Evolutionary conservation across 257 asterid species (phyloP), one percentile per base, ranked within the genome.

Genomic region (Ilex aquifolium): DNA sequence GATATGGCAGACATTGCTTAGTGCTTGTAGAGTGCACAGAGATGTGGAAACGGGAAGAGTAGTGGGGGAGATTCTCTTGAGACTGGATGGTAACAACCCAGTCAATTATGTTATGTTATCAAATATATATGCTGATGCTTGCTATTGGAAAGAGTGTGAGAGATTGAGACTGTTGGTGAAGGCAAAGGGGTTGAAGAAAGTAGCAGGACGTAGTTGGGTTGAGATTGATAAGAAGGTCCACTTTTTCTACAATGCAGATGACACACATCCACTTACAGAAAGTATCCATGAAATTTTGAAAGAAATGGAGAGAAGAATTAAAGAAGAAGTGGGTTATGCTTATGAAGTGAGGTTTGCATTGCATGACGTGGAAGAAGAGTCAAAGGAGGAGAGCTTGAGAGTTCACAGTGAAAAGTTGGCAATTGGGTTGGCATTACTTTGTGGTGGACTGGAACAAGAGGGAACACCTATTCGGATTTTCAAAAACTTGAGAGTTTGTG

Each of bases 1-100:
- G 65, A 79, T 79, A 64, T 81, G 86, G 88, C 84, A 83, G 76
- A 86, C 90, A 14, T 68, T 83, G 79, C 81, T 83, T 46, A 73
- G 84, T 60, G 81, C 83, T 59, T 83, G 90, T 57, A 75, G 83
- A 69, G 67, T 72, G 16, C 88, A 81, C 70, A 75, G 58, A 57
- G 66, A 81, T 49, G 73, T 74, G 16, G 81, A 83, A 59, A 69
- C 76, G 61, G 95, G 81, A 66, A 76, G 74, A 61, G 71, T 81
- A 74, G 79, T 81, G 10, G 83, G 86, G 40, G 80, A 83, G 59
- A 65, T 77, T 53, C 66, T 79, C 10, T 59, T 81, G 70, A 64
- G 64, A 63, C 32, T 86, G 65, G 90, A 83, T 56, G 72, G 83
- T 16, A 70, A 82, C 2, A 82, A 80, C 65, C 85, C 83, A 1